phyloP scores from a whole-genome alignment of 495 filamentous ascomycete species.

The Daldinia grandis region DNA sequence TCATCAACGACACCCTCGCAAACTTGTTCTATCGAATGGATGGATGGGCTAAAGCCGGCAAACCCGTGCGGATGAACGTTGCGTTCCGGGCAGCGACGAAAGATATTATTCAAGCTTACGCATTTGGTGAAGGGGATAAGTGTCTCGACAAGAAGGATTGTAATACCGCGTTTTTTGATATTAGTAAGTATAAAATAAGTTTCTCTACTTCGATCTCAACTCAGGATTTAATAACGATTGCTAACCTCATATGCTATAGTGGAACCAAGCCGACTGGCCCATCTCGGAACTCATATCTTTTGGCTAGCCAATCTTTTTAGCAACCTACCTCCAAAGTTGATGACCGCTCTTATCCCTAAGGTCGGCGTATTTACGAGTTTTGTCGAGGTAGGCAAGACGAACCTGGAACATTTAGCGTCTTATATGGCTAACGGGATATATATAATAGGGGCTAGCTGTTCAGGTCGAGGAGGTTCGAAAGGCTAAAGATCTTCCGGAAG shows the following conservation, averaged over 20 bases:
- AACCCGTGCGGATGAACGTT: slow-evolving; percentile 18
- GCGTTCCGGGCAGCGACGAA: slow-evolving; percentile 29
- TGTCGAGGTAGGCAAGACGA: slow-evolving; percentile 14
- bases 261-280: slow-evolving; percentile 8
- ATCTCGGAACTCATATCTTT: slow-evolving; percentile 22
- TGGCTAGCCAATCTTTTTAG: slow-evolving; percentile 8
- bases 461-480: slow-evolving; percentile 21
- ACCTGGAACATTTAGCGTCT: background rate
- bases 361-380: slow-evolving; percentile 17
- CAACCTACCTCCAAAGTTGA: slow-evolving; percentile 14
- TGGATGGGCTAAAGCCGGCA: slow-evolving; percentile 19
- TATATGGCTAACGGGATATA: background rate
- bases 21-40: slow-evolving; percentile 29
- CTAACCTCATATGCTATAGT: slow-evolving; percentile 2
- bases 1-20: slow-evolving; percentile 37
- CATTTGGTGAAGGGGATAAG: slow-evolving; percentile 29
- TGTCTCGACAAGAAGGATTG: slow-evolving; percentile 33
- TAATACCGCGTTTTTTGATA: slow-evolving; percentile 24
- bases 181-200: slow-evolving; percentile 4
- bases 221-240: background rate
- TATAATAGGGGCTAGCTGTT: slow-evolving; percentile 14
- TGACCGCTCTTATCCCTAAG: slow-evolving; percentile 11
- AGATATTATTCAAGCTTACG: slow-evolving; percentile 32
- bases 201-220: background rate
- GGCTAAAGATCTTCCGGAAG: slow-evolving; percentile 36